phyloP scores from a whole-genome alignment of 2,329 filamentous ascomycete species.

The Thelonectria discophora region DNA sequence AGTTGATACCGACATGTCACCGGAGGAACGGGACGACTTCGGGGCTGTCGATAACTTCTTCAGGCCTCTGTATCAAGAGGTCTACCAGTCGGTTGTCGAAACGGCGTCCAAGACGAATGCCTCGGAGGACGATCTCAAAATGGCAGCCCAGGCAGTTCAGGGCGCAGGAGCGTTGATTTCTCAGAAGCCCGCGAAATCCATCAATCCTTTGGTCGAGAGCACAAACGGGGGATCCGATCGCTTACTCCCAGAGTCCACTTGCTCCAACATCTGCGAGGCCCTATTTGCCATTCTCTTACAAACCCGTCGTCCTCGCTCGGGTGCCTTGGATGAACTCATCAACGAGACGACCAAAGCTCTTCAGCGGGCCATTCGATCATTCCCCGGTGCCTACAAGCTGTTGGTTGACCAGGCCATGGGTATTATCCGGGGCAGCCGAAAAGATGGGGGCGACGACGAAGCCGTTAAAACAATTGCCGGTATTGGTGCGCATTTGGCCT shows the following conservation, averaged over 20 bases:
- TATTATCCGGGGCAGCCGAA: constrained; percentile 40
- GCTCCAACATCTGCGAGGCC: constrained; percentile 50
- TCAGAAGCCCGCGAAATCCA: constrained; percentile 47
- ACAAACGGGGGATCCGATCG: constrained; percentile 29
- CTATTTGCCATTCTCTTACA: constrained; percentile 45
- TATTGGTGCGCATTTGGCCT: constrained; percentile 56
- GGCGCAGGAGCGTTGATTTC: constrained; percentile 57
- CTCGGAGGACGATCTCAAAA: constrained; percentile 51
- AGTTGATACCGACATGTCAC: constrained; percentile 44
- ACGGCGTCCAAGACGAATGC: constrained; percentile 39
- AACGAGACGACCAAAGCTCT: constrained; percentile 54
- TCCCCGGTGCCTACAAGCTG: constrained; percentile 47
- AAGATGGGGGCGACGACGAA: constrained; percentile 28
- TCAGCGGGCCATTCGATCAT: constrained; percentile 49
- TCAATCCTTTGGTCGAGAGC: constrained; percentile 7
- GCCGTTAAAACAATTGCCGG: constrained; percentile 44
- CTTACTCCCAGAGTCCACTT: constrained; percentile 48
- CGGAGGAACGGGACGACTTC: constrained; percentile 51
- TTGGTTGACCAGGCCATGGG: constrained; percentile 44
- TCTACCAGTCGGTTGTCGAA: constrained; percentile 52
- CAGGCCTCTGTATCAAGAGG: constrained; percentile 53
- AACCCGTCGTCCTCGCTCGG: constrained; percentile 29
- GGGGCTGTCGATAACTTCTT: constrained; percentile 49
- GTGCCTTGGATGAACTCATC: constrained; percentile 48
- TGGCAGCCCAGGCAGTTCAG: constrained; percentile 55